Evolutionary conservation across 2,329 filamentous ascomycete species (phyloP).

Genomic region (Xylaria multiplex): DNA sequence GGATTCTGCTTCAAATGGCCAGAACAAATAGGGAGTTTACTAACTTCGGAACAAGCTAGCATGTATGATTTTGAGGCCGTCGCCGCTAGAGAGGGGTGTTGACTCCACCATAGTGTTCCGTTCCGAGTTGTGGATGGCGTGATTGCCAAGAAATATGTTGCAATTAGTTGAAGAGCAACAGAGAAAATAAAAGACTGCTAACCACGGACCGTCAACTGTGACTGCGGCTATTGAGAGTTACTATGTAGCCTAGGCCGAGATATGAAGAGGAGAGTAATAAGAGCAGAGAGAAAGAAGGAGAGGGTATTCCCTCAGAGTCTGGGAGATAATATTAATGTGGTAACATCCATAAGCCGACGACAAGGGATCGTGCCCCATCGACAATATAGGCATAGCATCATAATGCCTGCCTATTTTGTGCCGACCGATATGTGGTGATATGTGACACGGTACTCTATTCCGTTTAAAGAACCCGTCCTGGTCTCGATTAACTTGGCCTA

Average conservation of each 20-base stretch:
- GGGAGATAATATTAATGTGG: not conserved
- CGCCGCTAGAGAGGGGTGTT: conserved; percentile 4
- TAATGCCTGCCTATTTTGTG: not conserved
- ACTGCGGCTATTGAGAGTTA: not conserved
- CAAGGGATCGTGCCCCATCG: not conserved
- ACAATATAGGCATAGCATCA: not conserved
- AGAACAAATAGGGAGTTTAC: conserved; percentile 4
- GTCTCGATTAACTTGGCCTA: too few species aligned
- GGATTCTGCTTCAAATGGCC: not conserved
- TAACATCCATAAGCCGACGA: not conserved
- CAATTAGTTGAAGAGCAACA: conserved; percentile 1
- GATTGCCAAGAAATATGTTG: conserved; percentile 21
- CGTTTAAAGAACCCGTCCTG: too few species aligned
- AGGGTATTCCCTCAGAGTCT: not conserved
- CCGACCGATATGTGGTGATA: too few species aligned
- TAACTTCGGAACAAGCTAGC: conserved; percentile 28
- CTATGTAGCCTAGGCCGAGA: not conserved
- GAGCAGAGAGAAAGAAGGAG: not conserved
- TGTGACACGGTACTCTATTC: too few species aligned
- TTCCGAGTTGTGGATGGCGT: conserved; percentile 21
- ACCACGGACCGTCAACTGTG: not conserved
- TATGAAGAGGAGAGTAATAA: not conserved
- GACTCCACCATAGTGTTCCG: conserved; percentile 21
- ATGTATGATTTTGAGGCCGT: conserved; percentile 30
- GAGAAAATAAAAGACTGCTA: not conserved